Evolutionary conservation across 345 rosid genomes (phyloP).

Genomic region (Bruguiera gymnorhiza): DNA sequence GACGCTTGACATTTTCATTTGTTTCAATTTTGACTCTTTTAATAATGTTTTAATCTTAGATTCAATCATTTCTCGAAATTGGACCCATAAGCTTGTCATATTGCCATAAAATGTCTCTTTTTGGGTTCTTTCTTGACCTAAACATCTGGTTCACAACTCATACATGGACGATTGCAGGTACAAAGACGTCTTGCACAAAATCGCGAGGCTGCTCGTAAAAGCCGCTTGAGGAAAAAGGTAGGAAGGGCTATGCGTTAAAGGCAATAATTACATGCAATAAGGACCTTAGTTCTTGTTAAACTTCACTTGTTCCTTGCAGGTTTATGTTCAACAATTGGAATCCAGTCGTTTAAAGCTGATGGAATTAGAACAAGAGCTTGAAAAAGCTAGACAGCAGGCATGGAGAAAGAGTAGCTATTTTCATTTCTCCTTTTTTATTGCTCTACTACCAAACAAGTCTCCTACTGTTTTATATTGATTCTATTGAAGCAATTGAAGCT

Average conservation of each 20-base stretch:
- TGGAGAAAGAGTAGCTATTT: constrained; percentile 6
- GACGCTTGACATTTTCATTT: background rate
- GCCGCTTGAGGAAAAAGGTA: constrained; percentile 95
- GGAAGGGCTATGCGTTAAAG: constrained; percentile 5
- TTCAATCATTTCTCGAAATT: background rate
- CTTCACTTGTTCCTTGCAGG: constrained; percentile 43
- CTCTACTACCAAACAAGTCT: background rate
- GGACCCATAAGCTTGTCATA: background rate
- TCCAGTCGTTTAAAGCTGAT: constrained; percentile 77
- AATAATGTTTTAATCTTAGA: background rate
- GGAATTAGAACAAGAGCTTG: constrained; percentile 87
- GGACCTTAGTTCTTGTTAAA: constrained; percentile 7
- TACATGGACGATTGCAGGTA: constrained; percentile 39
- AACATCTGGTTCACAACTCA: constrained; percentile 5
- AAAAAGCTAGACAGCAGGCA: constrained; percentile 79
- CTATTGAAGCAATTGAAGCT: constrained; percentile 4
- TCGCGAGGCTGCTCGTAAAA: constrained; percentile 98
- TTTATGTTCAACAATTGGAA: constrained; percentile 95
- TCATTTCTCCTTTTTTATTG: background rate
- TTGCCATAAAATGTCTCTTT: too few species aligned
- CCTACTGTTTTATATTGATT: background rate
- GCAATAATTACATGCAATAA: background rate
- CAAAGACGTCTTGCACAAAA: constrained; percentile 94
- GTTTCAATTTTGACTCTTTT: background rate
- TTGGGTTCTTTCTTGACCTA: background rate